Conservation (phyloP, 192 early-diverging fungal species). For the Coemansia pectinata region DNA sequence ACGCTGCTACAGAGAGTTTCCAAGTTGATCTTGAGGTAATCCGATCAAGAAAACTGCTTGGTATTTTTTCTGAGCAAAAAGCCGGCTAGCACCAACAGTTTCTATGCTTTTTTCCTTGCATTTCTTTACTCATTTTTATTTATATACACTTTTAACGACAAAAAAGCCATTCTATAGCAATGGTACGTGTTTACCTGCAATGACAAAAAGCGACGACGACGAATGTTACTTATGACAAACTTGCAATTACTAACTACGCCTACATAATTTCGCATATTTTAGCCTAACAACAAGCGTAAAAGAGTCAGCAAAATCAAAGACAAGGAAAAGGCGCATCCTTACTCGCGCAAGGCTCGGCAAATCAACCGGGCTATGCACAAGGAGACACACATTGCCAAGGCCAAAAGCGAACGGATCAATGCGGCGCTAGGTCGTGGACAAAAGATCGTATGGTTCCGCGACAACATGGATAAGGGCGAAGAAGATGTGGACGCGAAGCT, state of each 20-base stretch:
- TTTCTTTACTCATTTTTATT: neutral
- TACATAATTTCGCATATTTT: neutral
- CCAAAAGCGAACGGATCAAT: conserved; percentile 50
- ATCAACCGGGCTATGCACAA: conserved; percentile 63
- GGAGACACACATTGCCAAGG: conserved; percentile 50
- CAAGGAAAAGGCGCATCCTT: conserved; percentile 70
- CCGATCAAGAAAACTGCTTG: neutral
- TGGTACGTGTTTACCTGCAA: neutral
- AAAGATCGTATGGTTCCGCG: conserved; percentile 66
- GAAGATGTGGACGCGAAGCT: conserved; percentile 55
- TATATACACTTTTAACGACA: neutral
- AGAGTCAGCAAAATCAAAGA: conserved; percentile 59
- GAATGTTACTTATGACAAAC: neutral
- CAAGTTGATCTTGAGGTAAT: neutral
- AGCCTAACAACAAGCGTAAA: conserved; percentile 63
- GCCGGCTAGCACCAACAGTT: neutral
- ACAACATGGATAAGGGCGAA: conserved; percentile 54
- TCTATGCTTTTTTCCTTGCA: neutral
- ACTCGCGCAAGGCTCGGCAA: conserved; percentile 71
- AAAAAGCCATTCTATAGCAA: neutral
- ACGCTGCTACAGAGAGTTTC: neutral
- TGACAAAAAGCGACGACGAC: neutral
- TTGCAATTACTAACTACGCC: neutral
- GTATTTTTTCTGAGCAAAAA: neutral
- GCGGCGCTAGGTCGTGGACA: conserved; percentile 51